phyloP scores from a whole-genome alignment of 1,284 basidiomycete species.

The Tremellales sp. region DNA sequence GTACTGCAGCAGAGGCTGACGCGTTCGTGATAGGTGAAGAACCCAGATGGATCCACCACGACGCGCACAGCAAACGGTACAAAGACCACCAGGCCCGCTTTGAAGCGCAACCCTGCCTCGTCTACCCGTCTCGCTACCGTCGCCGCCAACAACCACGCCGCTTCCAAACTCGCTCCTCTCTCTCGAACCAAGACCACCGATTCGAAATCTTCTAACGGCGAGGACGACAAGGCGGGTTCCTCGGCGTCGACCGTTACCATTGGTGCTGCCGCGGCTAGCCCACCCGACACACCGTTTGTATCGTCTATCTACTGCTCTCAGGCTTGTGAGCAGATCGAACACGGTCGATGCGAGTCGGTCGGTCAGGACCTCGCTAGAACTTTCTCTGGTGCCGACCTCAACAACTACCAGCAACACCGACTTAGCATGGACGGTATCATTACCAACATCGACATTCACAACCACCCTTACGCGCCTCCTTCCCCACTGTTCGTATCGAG shows the following conservation, averaged over 20 bases:
- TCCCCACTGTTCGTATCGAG: conserved; percentile 39
- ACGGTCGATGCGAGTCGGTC: conserved; percentile 20
- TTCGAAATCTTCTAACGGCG: not conserved
- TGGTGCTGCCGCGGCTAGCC: conserved; percentile 2
- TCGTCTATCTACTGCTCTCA: conserved; percentile 42
- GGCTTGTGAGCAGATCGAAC: conserved; percentile 31
- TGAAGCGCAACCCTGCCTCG: conserved; percentile 29
- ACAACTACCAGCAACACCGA: conserved; percentile 10
- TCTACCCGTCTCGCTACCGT: conserved; percentile 23
- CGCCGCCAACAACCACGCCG: conserved; percentile 17
- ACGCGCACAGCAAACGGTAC: conserved; percentile 39
- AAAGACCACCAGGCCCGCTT: conserved; percentile 32
- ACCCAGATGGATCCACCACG: conserved; percentile 42
- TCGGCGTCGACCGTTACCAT: conserved; percentile 8
- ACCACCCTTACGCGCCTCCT: conserved; percentile 28
- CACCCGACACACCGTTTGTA: conserved; percentile 10
- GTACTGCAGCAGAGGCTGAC: not conserved
- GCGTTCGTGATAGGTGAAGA: conserved; percentile 32
- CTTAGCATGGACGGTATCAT: conserved; percentile 6
- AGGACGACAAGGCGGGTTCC: not conserved
- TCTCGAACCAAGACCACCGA: conserved; percentile 28
- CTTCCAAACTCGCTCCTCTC: conserved; percentile 24
- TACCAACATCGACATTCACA: conserved; percentile 5
- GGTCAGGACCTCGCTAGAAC: conserved; percentile 32
- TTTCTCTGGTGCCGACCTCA: conserved; percentile 20